Evolutionary conservation across 495 filamentous ascomycete species (phyloP).

Genomic region (Lineolata rhizophorae): DNA sequence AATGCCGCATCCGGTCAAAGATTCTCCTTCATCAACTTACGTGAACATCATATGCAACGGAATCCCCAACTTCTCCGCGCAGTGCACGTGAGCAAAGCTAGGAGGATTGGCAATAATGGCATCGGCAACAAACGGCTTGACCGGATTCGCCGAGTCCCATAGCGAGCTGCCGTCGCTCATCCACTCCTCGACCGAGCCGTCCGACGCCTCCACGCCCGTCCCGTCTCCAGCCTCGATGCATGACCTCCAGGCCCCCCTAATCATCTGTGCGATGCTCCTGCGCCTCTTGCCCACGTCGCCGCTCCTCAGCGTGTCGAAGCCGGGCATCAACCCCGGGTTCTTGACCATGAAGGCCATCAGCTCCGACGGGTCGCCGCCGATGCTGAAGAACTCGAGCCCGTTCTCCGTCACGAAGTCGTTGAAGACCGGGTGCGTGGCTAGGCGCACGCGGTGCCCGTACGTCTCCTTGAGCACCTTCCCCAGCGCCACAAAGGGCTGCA

Average conservation of each 20-base stretch:
- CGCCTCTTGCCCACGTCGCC: slow-evolving; percentile 20
- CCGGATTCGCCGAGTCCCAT: slow-evolving; percentile 4
- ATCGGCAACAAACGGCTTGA: slow-evolving; percentile 38
- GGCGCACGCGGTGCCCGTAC: slow-evolving; percentile 29
- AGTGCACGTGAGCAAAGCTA: slow-evolving; percentile 43
- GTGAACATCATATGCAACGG: slow-evolving; percentile 48
- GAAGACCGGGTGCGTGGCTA: slow-evolving; percentile 42
- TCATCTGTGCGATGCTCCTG: slow-evolving; percentile 30
- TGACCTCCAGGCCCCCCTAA: slow-evolving; percentile 40
- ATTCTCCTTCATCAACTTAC: slow-evolving; percentile 5
- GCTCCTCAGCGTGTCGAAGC: slow-evolving; percentile 18
- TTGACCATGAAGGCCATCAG: slow-evolving; percentile 37
- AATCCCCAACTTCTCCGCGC: slow-evolving; percentile 35
- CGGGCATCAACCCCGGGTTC: slow-evolving; percentile 23
- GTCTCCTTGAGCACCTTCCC: slow-evolving; percentile 26
- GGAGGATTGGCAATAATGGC: slow-evolving; percentile 48
- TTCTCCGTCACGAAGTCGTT: slow-evolving; percentile 30
- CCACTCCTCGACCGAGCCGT: slow-evolving; percentile 5
- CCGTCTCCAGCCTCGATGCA: slow-evolving; percentile 31
- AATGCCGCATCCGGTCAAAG: neutral
- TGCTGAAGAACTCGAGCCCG: slow-evolving; percentile 38
- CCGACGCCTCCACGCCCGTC: slow-evolving; percentile 9
- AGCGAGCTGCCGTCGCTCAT: neutral
- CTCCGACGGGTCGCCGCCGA: slow-evolving; percentile 38
- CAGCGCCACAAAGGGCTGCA: slow-evolving; percentile 31